Conservation (phyloP, 2,329 filamentous ascomycete species). For the Celoporthe dispersa region DNA sequence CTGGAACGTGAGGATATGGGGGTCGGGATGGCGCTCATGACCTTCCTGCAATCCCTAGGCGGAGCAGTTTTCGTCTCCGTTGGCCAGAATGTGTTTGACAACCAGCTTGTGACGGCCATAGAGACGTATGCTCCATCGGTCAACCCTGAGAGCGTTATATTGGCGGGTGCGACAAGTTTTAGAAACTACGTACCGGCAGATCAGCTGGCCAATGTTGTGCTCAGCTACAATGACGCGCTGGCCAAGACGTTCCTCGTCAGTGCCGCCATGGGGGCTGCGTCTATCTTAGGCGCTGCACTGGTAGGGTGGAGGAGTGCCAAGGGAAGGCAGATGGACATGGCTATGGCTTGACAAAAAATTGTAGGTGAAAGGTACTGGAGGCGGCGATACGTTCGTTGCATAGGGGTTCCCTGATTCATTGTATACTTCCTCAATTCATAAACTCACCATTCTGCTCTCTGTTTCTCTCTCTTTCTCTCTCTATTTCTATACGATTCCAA, state of each 20-base stretch:
- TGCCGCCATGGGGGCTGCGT: slow-evolving; percentile 44
- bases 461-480: too few relatives aligned
- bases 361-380: not conserved
- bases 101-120: slow-evolving; percentile 49
- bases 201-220: slow-evolving; percentile 36
- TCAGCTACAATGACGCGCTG: slow-evolving; percentile 43
- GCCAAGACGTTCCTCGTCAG: slow-evolving; percentile 41
- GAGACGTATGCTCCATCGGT: slow-evolving; percentile 40
- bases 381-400: not conserved
- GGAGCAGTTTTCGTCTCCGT: slow-evolving; percentile 47
- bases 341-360: not conserved
- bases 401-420: not conserved
- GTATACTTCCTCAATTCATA: not conserved
- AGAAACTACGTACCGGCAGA: slow-evolving; percentile 18
- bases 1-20: slow-evolving; percentile 46
- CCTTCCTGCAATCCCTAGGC: slow-evolving; percentile 43
- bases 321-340: slow-evolving; percentile 45
- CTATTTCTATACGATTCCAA: too few relatives aligned
- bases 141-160: slow-evolving; percentile 35
- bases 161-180: slow-evolving; percentile 37
- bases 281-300: slow-evolving; percentile 39
- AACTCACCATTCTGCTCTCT: too few relatives aligned
- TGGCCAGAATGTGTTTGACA: slow-evolving; percentile 49
- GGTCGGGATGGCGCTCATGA: slow-evolving; percentile 45
- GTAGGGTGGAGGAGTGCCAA: slow-evolving; percentile 55